phyloP scores from a whole-genome alignment of 1,139 yeast species.

The Suzukiozyma palmioleophila region DNA sequence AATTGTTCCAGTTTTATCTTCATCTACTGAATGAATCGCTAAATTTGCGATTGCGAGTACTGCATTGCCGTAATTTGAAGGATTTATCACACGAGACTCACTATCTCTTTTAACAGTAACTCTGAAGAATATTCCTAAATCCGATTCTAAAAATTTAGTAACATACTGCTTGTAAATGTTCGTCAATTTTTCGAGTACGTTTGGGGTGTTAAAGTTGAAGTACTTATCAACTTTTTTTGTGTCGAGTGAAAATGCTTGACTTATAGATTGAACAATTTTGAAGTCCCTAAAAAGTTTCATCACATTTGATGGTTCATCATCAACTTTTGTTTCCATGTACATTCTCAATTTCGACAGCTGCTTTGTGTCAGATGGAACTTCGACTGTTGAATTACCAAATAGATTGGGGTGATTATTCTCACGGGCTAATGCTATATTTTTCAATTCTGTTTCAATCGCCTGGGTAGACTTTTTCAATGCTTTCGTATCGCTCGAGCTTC shows the following conservation, averaged over 20 bases:
- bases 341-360: slow-evolving; percentile 3
- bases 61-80: slow-evolving; percentile 58
- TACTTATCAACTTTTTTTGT: slow-evolving; percentile 1
- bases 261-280: not conserved
- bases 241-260: not conserved
- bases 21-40: slow-evolving; percentile 57
- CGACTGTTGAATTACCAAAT: slow-evolving; percentile 28
- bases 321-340: slow-evolving; percentile 2
- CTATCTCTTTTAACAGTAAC: slow-evolving; percentile 51
- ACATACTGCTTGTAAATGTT: slow-evolving; percentile 1
- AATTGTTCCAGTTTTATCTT: slow-evolving; percentile 54
- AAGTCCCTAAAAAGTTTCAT: not conserved
- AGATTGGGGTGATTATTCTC: slow-evolving; percentile 17
- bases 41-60: slow-evolving; percentile 58
- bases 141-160: slow-evolving; percentile 21
- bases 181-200: slow-evolving; percentile 6
- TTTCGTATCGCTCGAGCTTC: slow-evolving; percentile 28
- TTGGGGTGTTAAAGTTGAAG: slow-evolving; percentile 5
- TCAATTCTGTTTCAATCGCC: slow-evolving; percentile 13
- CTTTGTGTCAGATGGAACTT: slow-evolving; percentile 4
- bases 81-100: slow-evolving; percentile 53
- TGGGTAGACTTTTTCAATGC: slow-evolving; percentile 20
- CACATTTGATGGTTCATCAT: not conserved
- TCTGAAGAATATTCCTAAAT: slow-evolving; percentile 45
- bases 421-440: slow-evolving; percentile 6